A percentile compares a stretch with the other conserved stretches of the same genome.
Evolutionary conservation across 1,139 yeast species (phyloP).

Genomic region (Pneumocystis carinii): DNA sequence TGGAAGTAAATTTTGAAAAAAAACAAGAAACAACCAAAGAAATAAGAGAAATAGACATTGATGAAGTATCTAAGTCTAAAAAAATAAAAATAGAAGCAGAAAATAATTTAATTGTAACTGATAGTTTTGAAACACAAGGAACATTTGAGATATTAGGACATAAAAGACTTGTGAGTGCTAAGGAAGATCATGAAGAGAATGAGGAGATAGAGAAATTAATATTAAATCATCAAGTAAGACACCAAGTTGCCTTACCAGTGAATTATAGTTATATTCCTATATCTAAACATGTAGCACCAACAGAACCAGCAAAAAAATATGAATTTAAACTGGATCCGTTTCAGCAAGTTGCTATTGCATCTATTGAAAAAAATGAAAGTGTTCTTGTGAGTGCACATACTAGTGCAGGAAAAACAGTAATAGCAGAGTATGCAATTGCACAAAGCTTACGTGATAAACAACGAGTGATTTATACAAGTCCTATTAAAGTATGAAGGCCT

Average conservation of each 20-base stretch:
- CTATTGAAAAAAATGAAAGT: constrained; percentile 88
- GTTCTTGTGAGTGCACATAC: constrained; percentile 97
- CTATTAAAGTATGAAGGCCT: constrained; percentile 55
- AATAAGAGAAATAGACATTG: neutral
- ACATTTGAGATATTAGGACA: constrained; percentile 14
- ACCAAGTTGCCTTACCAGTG: constrained; percentile 93
- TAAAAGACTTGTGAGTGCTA: constrained; percentile 12
- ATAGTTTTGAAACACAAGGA: constrained; percentile 18
- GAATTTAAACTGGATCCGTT: constrained; percentile 90
- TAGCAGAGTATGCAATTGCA: constrained; percentile 97
- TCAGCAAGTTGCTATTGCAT: constrained; percentile 89
- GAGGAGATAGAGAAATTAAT: constrained; percentile 43
- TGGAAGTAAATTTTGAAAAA: neutral
- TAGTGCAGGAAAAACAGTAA: constrained; percentile 97
- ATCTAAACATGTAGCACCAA: constrained; percentile 52
- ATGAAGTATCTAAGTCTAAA: neutral
- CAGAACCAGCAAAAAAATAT: constrained; percentile 57
- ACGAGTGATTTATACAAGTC: constrained; percentile 91
- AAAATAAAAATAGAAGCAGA: neutral
- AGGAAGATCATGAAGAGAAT: constrained; percentile 18
- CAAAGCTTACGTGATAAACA: constrained; percentile 81
- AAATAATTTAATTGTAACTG: constrained; percentile 5
- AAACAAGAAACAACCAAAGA: neutral
- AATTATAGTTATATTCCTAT: constrained; percentile 77
- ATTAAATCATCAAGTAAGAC: constrained; percentile 85